phyloP scores from a whole-genome alignment of 805 yeast genomes.

The Candida qinlingensis region DNA sequence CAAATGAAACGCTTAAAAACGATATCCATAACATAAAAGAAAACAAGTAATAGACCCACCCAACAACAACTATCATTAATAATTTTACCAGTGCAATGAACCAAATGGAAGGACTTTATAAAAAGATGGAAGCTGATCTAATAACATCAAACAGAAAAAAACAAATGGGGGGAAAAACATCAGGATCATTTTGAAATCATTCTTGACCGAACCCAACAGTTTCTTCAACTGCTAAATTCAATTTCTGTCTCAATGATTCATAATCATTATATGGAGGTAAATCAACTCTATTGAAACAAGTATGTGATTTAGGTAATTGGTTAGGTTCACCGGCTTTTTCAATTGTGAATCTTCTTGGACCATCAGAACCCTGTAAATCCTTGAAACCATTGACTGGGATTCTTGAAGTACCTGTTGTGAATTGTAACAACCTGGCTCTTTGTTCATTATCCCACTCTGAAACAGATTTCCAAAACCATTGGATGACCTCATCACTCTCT shows the following conservation, averaged over 20 bases:
- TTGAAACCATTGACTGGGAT: constrained; percentile 99
- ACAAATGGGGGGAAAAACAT: background rate
- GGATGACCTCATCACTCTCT: constrained; percentile 92
- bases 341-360: constrained; percentile 97
- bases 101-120: background rate
- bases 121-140: background rate
- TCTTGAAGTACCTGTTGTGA: constrained; percentile 98
- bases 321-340: constrained; percentile 95
- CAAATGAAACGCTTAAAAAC: too few species aligned
- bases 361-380: constrained; percentile 97
- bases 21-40: too few species aligned
- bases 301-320: constrained; percentile 94
- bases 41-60: too few species aligned
- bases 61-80: too few species aligned
- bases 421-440: constrained; percentile 90
- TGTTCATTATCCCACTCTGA: constrained; percentile 95
- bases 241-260: constrained; percentile 80
- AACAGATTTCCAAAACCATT: constrained; percentile 98
- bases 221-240: constrained; percentile 95
- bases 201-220: constrained; percentile 99
- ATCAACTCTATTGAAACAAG: constrained; percentile 98
- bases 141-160: background rate
- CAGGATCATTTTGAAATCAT: constrained; percentile 26
- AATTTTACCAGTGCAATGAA: too few species aligned
- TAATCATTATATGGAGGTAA: constrained; percentile 88